phyloP scores from a whole-genome alignment of 2,329 filamentous ascomycete species.

The Coniochaeta prunicola region DNA sequence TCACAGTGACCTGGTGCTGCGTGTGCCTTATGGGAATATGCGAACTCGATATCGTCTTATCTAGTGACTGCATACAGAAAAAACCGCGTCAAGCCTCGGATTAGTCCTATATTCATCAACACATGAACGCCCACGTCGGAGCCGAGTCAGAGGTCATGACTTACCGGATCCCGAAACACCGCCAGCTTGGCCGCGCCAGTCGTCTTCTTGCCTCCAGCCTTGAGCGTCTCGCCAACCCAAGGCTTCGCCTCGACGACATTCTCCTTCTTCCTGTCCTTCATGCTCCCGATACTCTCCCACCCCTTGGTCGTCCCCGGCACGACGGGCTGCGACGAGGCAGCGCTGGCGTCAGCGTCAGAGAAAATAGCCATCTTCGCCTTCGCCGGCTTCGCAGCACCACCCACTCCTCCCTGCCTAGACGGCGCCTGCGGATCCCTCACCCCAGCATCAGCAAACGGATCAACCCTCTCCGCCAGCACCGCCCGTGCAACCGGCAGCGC shows the following conservation, averaged over 20 bases:
- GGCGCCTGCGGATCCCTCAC: constrained; percentile 60
- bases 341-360: constrained; percentile 62
- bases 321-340: constrained; percentile 47
- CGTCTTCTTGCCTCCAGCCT: constrained; percentile 75
- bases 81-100: constrained; percentile 34
- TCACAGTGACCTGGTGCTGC: constrained; percentile 71
- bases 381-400: constrained; percentile 51
- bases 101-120: constrained; percentile 98
- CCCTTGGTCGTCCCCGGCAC: constrained; percentile 53
- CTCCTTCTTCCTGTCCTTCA: constrained; percentile 88
- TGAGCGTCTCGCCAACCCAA: constrained; percentile 87
- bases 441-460: constrained; percentile 60
- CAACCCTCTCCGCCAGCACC: constrained; percentile 75
- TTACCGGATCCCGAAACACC: constrained; percentile 95
- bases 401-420: constrained; percentile 37
- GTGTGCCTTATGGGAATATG: constrained; percentile 63
- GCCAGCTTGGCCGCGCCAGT: constrained; percentile 68
- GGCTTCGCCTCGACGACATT: constrained; percentile 80
- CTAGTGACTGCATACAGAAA: constrained; percentile 46
- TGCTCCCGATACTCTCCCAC: constrained; percentile 86
- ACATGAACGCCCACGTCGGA: constrained; percentile 37
- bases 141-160: constrained; percentile 31
- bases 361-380: constrained; percentile 88
- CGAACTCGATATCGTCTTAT: constrained; percentile 52
- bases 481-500: constrained; percentile 78